Evolutionary conservation across 1,139 yeast genomes (phyloP), one percentile per base, ranked within the genome.

Genomic region (Candida tetrigidarum): DNA sequence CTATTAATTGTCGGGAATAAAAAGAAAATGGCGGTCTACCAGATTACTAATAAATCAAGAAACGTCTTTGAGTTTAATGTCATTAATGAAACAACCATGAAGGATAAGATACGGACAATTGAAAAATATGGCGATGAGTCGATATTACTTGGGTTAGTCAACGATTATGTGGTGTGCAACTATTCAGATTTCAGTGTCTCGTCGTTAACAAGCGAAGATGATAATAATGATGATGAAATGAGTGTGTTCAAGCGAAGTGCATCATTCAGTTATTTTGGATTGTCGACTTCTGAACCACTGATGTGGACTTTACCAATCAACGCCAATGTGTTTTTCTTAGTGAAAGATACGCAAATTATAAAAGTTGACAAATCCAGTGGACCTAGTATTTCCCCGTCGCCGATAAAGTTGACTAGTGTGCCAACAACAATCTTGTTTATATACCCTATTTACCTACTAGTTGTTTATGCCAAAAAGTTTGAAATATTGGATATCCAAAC

Each of bases 401-500:
- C 54, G 7, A 54, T 66, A 1, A 63, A 62, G 37, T 56, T 75
- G 44, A 44, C 55, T 2, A 50, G 63, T 1, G 64, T 10, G 74
- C 80, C 78, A 3, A 50, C 56, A 12, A 58, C 52, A 29, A 61
- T 74, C 3, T 55, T 66, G 8, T 65, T 62, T 37, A 59, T 79
- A 40, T 56, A 63, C 35, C 86, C 87, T 1, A 56, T 66, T 1
- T 82, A 81, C 51, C 50, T 81, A 11, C 50, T 80, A n/a, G 52
- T 69, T 1, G 55, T 73, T 2, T 68, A 69, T 41, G 56, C 63
- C 33, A 74, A 74, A 45, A 68, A 63, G 40, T 53, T 81, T 1
- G 83, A 79, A 44, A 52, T 82, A 0, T 47, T 75, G 11, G 83
- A 80, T 45, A 56, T 67, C 18, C 67, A 64, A 16, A 67, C 64